Percentiles rank a stretch among this genome's conserved stretches.
phyloP scores from a whole-genome alignment of 208 protist species.

The Trypanosoma avium region DNA sequence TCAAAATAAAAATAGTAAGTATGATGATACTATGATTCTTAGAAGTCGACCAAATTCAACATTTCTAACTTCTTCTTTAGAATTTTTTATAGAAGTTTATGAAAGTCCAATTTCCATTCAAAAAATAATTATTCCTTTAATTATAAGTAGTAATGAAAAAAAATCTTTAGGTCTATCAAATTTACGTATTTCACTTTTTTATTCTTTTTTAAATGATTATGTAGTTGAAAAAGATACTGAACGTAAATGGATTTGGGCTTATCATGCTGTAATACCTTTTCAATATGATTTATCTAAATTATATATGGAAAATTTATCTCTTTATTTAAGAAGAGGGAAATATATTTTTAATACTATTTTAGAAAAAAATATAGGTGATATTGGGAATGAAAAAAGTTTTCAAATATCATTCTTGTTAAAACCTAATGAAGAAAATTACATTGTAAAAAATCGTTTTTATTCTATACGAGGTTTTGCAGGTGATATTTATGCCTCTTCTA shows the following conservation, averaged over 20 bases:
- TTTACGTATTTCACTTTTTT: slow-evolving; percentile 27
- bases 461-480: slow-evolving; percentile 18
- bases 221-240: not conserved
- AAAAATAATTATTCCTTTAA: slow-evolving; percentile 19
- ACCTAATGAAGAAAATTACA: not conserved
- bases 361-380: not conserved
- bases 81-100: slow-evolving; percentile 29
- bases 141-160: slow-evolving; percentile 1
- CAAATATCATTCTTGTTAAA: slow-evolving; percentile 17
- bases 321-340: slow-evolving; percentile 17
- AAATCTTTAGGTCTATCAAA: not conserved
- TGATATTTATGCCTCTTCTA: slow-evolving; percentile 10
- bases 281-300: slow-evolving; percentile 1
- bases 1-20: not conserved
- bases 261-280: slow-evolving; percentile 12
- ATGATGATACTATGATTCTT: slow-evolving; percentile 11
- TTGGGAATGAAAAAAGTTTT: not conserved
- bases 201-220: slow-evolving; percentile 5
- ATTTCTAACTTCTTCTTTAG: not conserved
- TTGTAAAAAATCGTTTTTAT: slow-evolving; percentile 18
- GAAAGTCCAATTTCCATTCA: slow-evolving; percentile 16
- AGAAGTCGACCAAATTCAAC: slow-evolving; percentile 11
- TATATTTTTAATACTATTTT: slow-evolving; percentile 25
- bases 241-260: slow-evolving; percentile 22
- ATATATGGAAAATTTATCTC: slow-evolving; percentile 5